Conservation (phyloP, 768 basidiomycete species). For the Suillus subluteus region DNA sequence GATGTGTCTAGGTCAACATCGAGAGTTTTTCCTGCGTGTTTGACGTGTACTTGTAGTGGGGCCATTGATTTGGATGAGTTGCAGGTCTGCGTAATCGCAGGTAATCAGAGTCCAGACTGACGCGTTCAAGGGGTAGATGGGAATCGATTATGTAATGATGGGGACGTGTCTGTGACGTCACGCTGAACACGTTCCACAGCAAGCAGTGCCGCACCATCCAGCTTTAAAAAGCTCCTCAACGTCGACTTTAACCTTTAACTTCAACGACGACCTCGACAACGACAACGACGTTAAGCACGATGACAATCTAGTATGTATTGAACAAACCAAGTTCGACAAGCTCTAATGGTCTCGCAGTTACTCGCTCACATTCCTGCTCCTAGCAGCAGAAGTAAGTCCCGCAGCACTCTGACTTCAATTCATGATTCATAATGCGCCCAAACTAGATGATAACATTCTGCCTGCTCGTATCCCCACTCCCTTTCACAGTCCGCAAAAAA, state of each 20-base stretch:
- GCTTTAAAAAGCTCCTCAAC: background rate
- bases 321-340: background rate
- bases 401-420: background rate
- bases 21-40: constrained; percentile 85
- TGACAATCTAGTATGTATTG: constrained; percentile 52
- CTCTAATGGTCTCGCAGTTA: constrained; percentile 51
- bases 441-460: constrained; percentile 81
- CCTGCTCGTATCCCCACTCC: constrained; percentile 83
- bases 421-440: background rate
- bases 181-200: constrained; percentile 25
- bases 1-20: constrained; percentile 74
- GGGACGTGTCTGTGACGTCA: constrained; percentile 28
- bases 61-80: constrained; percentile 49
- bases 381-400: constrained; percentile 65
- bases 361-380: constrained; percentile 77
- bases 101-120: constrained; percentile 11
- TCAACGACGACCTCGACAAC: background rate
- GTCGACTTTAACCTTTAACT: background rate
- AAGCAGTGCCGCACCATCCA: background rate
- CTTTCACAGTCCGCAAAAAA: constrained; percentile 68
- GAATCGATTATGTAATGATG: constrained; percentile 33
- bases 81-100: constrained; percentile 8
- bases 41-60: constrained; percentile 77
- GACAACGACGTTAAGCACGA: constrained; percentile 24
- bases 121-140: constrained; percentile 24